Percentiles rank a stretch among this genome's conserved stretches.
phyloP scores from a whole-genome alignment of 1,284 basidiomycete species.

The Thelephora terrestris region DNA sequence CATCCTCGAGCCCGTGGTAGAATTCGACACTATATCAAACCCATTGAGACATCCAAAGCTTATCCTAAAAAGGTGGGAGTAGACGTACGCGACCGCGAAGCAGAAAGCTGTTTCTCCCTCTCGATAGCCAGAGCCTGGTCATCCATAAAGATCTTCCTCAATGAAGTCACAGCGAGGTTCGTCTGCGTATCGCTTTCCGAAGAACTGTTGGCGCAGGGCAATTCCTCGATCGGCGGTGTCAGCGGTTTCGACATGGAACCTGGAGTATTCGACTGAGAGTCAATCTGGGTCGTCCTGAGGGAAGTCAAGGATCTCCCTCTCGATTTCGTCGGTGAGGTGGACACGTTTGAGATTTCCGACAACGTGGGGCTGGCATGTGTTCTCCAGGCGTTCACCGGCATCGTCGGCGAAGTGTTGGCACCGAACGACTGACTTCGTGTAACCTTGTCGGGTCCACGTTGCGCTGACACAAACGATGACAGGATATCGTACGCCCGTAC shows the following conservation, averaged over 20 bases:
- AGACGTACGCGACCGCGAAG: conserved; percentile 14
- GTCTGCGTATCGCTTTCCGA: conserved; percentile 30
- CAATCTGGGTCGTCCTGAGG: conserved; percentile 18
- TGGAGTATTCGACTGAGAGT: conserved; percentile 10
- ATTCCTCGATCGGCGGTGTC: conserved; percentile 49
- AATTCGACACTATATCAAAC: not conserved
- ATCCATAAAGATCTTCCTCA: conserved; percentile 55
- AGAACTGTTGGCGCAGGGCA: conserved; percentile 32
- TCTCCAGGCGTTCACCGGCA: no score
- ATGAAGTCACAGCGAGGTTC: conserved; percentile 47
- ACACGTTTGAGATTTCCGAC: conserved; percentile 14
- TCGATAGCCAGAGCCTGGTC: conserved; percentile 30
- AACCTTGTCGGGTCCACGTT: no score
- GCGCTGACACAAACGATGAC: conserved; percentile 15
- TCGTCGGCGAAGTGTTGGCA: no score
- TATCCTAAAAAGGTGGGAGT: no score
- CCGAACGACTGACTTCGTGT: no score
- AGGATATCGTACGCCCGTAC: conserved; percentile 17
- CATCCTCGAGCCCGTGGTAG: not conserved
- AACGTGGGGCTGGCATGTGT: not conserved
- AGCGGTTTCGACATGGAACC: conserved; percentile 21
- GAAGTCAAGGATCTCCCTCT: conserved; percentile 31
- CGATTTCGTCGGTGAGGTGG: conserved; percentile 1
- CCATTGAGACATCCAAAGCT: no score
- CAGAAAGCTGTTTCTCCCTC: not conserved